Conservation (phyloP, 495 filamentous ascomycete species). For the Clohesyomyces aquaticus region DNA sequence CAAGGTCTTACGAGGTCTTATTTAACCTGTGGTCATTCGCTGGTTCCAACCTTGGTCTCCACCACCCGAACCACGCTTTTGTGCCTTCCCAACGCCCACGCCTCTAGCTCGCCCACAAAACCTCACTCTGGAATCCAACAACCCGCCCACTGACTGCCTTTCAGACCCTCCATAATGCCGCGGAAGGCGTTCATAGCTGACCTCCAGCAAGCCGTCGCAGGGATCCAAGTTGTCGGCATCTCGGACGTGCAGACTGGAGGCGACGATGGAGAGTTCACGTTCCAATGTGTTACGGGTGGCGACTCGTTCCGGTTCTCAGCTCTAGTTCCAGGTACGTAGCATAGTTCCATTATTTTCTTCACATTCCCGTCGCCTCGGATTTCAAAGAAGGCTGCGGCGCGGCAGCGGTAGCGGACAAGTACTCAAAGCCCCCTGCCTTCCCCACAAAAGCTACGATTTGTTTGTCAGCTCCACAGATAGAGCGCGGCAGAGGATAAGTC, state of each 20-base stretch:
- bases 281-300: slow-evolving; percentile 45
- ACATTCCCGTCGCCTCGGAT: too few relatives aligned
- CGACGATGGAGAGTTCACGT: slow-evolving; percentile 65
- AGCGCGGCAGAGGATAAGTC: too few relatives aligned
- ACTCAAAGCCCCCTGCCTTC: too few relatives aligned
- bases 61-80: background rate
- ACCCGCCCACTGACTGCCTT: background rate
- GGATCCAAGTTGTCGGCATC: slow-evolving; percentile 49
- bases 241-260: slow-evolving; percentile 58
- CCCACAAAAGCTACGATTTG: too few relatives aligned
- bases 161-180: slow-evolving; percentile 52
- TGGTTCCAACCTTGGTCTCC: too few relatives aligned
- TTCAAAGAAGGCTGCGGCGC: too few relatives aligned
- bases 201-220: slow-evolving; percentile 49
- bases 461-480: too few relatives aligned
- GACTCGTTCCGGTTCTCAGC: slow-evolving; percentile 55
- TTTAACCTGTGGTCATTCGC: too few relatives aligned
- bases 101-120: background rate
- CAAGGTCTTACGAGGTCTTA: too few relatives aligned
- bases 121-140: background rate
- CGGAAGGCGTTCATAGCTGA: slow-evolving; percentile 59
- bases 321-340: slow-evolving; percentile 60
- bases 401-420: too few relatives aligned
- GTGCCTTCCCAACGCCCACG: background rate
- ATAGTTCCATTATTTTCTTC: too few relatives aligned